These are phyloP conservation scores for Colletotrichum acutatum DNA, from an alignment of 2,329 filamentous ascomycete species.

Conservation along the genomic window DNA sequence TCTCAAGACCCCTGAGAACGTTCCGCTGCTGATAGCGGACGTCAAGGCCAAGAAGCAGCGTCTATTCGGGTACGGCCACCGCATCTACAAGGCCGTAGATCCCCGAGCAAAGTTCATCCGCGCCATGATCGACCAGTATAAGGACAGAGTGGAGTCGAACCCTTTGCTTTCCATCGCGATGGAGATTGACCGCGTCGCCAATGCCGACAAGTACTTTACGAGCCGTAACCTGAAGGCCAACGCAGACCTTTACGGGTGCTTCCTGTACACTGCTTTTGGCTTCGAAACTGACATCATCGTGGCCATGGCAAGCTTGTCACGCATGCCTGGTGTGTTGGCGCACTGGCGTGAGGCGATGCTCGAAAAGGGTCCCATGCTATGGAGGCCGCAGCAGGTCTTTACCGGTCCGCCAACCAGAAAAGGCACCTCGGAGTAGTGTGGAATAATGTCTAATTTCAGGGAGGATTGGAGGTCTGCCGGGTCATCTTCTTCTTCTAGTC, in stretches of 20 bases:
- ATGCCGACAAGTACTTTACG: conserved; percentile 49
- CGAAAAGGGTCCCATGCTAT: conserved; percentile 42
- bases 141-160: conserved; percentile 38
- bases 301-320: conserved; percentile 41
- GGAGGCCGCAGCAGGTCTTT: conserved; percentile 43
- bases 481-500: not conserved
- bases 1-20: conserved; percentile 50
- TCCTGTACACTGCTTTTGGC: conserved; percentile 51
- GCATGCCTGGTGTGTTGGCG: conserved; percentile 42
- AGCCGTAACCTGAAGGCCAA: conserved; percentile 52
- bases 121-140: conserved; percentile 39
- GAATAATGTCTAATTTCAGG: not conserved
- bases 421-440: too few species aligned
- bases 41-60: conserved; percentile 53
- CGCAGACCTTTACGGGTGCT: conserved; percentile 56
- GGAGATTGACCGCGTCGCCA: conserved; percentile 50
- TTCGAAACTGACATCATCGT: conserved; percentile 41
- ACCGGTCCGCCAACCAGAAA: conserved; percentile 26
- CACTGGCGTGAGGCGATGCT: conserved; percentile 44
- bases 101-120: conserved; percentile 47
- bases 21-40: conserved; percentile 50
- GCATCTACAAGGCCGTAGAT: conserved; percentile 49
- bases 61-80: conserved; percentile 56
- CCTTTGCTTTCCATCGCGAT: conserved; percentile 49
- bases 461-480: too few species aligned